Conservation (phyloP, 2,329 filamentous ascomycete species). For the Chrysoporthe puriensis region DNA sequence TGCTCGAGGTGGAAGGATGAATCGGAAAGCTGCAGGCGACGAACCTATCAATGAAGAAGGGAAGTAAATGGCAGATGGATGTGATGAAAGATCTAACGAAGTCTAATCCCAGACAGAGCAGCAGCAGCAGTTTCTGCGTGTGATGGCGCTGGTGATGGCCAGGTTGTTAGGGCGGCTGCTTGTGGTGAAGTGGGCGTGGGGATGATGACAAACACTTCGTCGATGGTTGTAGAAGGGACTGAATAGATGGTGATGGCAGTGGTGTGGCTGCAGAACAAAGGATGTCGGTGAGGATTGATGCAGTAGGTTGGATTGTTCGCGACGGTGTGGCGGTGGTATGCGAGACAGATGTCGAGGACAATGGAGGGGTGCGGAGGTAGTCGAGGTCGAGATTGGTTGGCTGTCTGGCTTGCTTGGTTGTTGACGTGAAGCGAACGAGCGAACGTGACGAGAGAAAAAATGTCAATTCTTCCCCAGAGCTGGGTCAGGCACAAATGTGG, state of each 20-base stretch:
- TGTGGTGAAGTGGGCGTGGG: conserved; percentile 1
- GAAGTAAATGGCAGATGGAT: background rate
- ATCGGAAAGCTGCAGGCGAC: background rate
- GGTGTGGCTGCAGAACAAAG: background rate
- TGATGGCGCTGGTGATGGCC: background rate
- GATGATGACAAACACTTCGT: conserved; percentile 9
- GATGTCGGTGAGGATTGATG: background rate
- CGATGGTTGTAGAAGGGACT: background rate
- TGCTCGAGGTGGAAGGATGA: background rate
- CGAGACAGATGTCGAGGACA: background rate
- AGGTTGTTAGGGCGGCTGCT: background rate
- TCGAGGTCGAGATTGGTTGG: background rate
- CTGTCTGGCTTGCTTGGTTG: background rate
- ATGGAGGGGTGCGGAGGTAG: background rate
- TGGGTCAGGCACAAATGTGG: conserved; percentile 15
- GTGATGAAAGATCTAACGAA: background rate
- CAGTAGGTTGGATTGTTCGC: background rate
- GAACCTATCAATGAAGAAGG: conserved; percentile 1
- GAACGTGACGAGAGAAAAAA: conserved; percentile 14
- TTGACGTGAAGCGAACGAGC: conserved; percentile 4
- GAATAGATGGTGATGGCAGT: background rate
- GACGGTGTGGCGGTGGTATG: background rate
- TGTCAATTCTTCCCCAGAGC: conserved; percentile 13
- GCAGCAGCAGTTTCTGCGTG: background rate
- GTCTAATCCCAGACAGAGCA: background rate